Percentiles rank a stretch among this genome's conserved stretches.
Conservation (phyloP, 306 rosid species). For the Prunus mume region DNA sequence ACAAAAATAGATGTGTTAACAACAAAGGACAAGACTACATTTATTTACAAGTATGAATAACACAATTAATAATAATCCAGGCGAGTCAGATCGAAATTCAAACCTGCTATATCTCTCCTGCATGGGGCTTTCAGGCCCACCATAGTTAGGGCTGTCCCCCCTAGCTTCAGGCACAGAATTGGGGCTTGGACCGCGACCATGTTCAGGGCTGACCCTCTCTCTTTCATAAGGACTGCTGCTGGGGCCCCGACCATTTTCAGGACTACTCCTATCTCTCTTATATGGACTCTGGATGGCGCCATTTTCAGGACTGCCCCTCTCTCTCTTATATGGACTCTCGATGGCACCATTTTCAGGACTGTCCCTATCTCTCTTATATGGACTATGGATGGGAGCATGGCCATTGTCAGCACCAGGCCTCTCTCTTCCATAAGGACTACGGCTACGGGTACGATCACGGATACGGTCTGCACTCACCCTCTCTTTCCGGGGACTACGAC, state of each 20-base stretch:
- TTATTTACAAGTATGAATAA: not conserved
- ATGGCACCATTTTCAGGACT: slow-evolving; percentile 50
- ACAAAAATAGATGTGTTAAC: not conserved
- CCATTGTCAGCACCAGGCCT: slow-evolving; percentile 39
- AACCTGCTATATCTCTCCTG: slow-evolving; percentile 75
- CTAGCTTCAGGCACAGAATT: slow-evolving; percentile 49
- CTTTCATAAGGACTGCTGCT: slow-evolving; percentile 46
- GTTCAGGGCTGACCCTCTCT: slow-evolving; percentile 47
- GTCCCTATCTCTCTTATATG: slow-evolving; percentile 30
- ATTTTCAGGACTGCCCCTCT: slow-evolving; percentile 61
- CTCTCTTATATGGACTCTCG: slow-evolving; percentile 42
- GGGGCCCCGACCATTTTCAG: slow-evolving; percentile 53
- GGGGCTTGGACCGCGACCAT: slow-evolving; percentile 56
- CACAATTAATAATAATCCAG: not conserved
- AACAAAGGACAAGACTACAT: not conserved
- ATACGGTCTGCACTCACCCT: slow-evolving; percentile 41
- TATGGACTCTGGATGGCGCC: slow-evolving; percentile 50
- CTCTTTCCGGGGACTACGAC: slow-evolving; percentile 51
- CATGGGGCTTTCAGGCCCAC: slow-evolving; percentile 83
- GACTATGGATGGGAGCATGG: slow-evolving; percentile 47
- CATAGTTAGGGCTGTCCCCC: slow-evolving; percentile 73
- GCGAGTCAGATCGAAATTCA: not conserved
- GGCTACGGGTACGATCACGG: slow-evolving; percentile 33
- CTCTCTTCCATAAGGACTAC: slow-evolving; percentile 45
- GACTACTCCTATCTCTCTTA: slow-evolving; percentile 46